Base-by-base conservation (phyloP, 2,329 filamentous ascomycete genomes). In the Ceratocystis cubensis region DNA sequence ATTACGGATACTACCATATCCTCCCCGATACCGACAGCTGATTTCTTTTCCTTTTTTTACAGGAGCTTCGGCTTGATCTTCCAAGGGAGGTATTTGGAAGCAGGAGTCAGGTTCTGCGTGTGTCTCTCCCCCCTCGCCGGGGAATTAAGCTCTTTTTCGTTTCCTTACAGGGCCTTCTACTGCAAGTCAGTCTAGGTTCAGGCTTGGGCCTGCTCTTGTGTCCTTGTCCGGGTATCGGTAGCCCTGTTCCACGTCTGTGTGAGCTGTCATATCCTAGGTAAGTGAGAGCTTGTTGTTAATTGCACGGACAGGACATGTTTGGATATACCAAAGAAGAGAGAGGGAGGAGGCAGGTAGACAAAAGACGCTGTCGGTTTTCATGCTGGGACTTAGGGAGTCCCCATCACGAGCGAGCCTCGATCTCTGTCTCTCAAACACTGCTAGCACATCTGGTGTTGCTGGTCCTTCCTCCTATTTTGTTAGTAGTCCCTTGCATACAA, bases 201-300 rank as follows among this genome's bases (percentile, higher is more conserved):
- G 22, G 28, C 20, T 53, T 25, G 15, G 48, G 48, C 48, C 13
- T 53, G 20, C 20, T 57, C 15, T 5, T 33, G 13, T 17, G 53
- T 57, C 53, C 53, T 57, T 57, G 53, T 57, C 53, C 53, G 53
- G 53, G 28, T 57, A 30, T 33, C 53, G 17, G 15, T 25, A n/a
- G 53, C 53, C 53, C 53, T 57, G 53, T 57, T 57, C 53, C 53
- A 57, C 53, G 53, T 57, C 53, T 17, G 53, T 57, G 53, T 57
- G 53, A 57, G 53, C 28, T 57, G 53, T 57, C 53, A 57, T 57
- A 57, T 57, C 7, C 25, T 22, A 33, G 25, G 25, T n/a, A 33
- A 22, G 53, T 17, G 13, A 57, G 28, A 33, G 61, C 61, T 63
- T 46, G 22, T 22, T 6, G 37, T 45, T 45, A 46, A 30, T 30